Evolutionary conservation across 306 rosid species (phyloP), one percentile per base, ranked within the genome.

Genomic region (Vigna nakashimae): DNA sequence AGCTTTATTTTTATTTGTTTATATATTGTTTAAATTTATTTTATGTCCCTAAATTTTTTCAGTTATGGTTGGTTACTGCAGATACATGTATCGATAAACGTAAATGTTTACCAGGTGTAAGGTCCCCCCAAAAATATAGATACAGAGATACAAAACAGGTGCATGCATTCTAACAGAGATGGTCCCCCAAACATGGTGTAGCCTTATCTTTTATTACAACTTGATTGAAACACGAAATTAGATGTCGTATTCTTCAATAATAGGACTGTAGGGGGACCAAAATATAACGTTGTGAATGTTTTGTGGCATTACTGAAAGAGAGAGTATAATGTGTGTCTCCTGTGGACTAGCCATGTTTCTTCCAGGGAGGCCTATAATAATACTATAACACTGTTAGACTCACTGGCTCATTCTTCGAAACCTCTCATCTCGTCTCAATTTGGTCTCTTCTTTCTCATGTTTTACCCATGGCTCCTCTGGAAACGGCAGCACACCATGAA

Each of bases 271-370:
- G 43, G 64, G 83, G 88, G 85, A 81, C 88, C 84, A 15, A 68
- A 55, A 48, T 60, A 57, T 62, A 34, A 53, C 46, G 64, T 77
- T 83, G 74, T 77, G 73, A 63, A 78, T 82, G 79, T 70, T 56
- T 46, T 55, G 83, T 68, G 78, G 6, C 58, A 71, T 46, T 65
- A 63, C 16, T 73, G 85, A 76, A 65, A 71, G 32, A 45, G 76
- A 77, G 76, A 79, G 83, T 72, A 69, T 70, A 71, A 24, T 20
- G 66, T 26, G 60, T 88, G 93, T 86, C 82, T 83, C 96, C 90
- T 78, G 28, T 68, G 52, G 51, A 60, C 53, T 76, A 79, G 60
- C 74, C 90, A 88, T 91, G 96, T 91, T 82, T 87, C 93, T 48
- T 87, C 48, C 69, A 74, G 76, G 96, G 96, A 89, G 81, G 80